These are phyloP conservation scores for Pseudoturritis turrita DNA, from an alignment of 345 rosid species.

Conservation along the genomic window DNA sequence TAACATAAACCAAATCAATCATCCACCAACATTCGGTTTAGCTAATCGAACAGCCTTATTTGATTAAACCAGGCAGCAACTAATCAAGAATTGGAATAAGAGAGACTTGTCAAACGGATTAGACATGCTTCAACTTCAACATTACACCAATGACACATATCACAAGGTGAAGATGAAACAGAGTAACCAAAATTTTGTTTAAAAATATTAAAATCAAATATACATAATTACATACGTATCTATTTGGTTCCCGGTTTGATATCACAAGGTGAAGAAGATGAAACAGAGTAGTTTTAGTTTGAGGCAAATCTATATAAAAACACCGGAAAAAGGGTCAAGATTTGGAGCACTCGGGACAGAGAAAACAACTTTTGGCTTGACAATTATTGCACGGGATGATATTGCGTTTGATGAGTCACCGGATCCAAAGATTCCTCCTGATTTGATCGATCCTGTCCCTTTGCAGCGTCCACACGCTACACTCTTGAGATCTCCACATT, in stretches of 20 bases:
- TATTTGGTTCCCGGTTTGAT: too few species aligned
- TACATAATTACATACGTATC: too few species aligned
- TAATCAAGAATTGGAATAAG: neutral
- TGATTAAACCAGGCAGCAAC: neutral
- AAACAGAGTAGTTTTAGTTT: conserved; percentile 12
- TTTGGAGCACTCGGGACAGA: conserved; percentile 65
- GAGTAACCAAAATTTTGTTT: too few species aligned
- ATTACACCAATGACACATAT: neutral
- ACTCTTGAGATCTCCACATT: conserved; percentile 73
- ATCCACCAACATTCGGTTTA: neutral
- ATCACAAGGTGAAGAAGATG: neutral
- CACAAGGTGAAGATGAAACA: conserved; percentile 10
- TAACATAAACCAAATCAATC: neutral
- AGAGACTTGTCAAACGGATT: neutral
- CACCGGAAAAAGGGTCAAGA: conserved; percentile 12
- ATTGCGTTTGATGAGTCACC: conserved; percentile 26
- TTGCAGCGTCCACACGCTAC: conserved; percentile 73
- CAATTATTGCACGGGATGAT: conserved; percentile 49
- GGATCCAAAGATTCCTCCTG: conserved; percentile 47
- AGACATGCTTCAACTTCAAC: neutral
- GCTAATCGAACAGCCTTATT: neutral
- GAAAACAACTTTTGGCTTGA: conserved; percentile 67
- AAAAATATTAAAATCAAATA: too few species aligned
- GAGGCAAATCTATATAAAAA: neutral
- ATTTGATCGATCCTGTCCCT: conserved; percentile 65